phyloP scores from a whole-genome alignment of 2,329 filamentous ascomycete genomes.

The Fonsecaea monophora region DNA sequence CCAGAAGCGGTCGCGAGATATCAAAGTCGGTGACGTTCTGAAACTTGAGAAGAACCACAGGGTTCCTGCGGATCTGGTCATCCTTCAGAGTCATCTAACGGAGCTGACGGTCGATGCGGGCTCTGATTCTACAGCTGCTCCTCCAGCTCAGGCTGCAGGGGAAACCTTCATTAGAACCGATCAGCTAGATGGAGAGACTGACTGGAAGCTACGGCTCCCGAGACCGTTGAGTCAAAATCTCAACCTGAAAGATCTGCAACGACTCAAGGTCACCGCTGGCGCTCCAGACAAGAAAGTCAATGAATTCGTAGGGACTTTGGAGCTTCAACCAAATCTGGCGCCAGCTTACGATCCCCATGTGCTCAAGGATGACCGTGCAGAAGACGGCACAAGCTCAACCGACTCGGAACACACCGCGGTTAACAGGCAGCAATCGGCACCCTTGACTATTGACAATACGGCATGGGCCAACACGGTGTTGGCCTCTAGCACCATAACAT shows the following conservation, averaged over 20 bases:
- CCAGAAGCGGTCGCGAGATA: conserved; percentile 80
- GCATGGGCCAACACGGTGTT: conserved; percentile 99
- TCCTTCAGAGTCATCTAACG: conserved; percentile 77
- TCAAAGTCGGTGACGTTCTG: conserved; percentile 94
- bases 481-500: conserved; percentile 85
- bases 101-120: conserved; percentile 43
- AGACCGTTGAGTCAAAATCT: conserved; percentile 85
- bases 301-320: conserved; percentile 88
- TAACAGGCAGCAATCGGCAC: conserved; percentile 59
- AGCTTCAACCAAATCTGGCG: conserved; percentile 67
- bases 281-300: conserved; percentile 95
- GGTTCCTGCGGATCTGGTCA: conserved; percentile 91
- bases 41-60: conserved; percentile 91
- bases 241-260: conserved; percentile 70
- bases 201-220: conserved; percentile 94
- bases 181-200: conserved; percentile 95
- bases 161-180: conserved; percentile 98
- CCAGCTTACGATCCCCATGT: conserved; percentile 55
- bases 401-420: conserved; percentile 27
- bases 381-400: conserved; percentile 16
- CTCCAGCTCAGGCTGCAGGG: conserved; percentile 52
- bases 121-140: conserved; percentile 27
- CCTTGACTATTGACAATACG: conserved; percentile 93
- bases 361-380: conserved; percentile 42
- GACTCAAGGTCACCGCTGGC: conserved; percentile 75